Base-by-base conservation (phyloP, 495 filamentous ascomycete genomes). In the Xylaria castorea region DNA sequence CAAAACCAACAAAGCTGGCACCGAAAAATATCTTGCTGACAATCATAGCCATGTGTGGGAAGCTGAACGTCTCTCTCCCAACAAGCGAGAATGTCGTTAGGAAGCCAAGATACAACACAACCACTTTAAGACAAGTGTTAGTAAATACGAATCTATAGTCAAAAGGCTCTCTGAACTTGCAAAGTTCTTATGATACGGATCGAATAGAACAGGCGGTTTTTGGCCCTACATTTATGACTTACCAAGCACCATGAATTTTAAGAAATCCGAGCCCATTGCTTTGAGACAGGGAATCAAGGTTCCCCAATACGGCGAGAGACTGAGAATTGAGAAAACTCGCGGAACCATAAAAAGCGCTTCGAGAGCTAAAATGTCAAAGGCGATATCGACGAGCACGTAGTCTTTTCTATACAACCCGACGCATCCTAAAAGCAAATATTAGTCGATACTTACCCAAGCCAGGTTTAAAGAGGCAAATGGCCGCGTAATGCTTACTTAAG, bases 211-310 rank as follows among this genome's bases (percentile, higher is more conserved):
- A 50, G 40, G 22, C 22, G 12, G 46, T n/a, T 38, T 14, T 1
- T 32, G 9, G 30, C 27, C 36, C 7, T 32, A 16, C 1, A 32
- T 50, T 25, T 46, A 32, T 36, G 20, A 72, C 70, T 72, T 12
- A 72, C 70, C 70, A n/a, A 97, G 86, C 16, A 93, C 90, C 78
- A 95, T 88, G 80, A 97, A 97, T 73, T 95, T 95, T 76, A 96
- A 81, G 77, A 97, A 97, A 71, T 96, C 93, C 82, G 94, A 97
- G 25, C 93, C 94, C 94, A 96, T 96, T 81, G 96, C 93, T 80
- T 94, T 95, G 62, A 97, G 85, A 73, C 94, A 94, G 4, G 93
- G 94, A 69, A 97, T 94, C 82, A 89, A 72, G 25, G 89, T 94
- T 69, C 95, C 95, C 87, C 97, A 97, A 79, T 97, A 98, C 2